Conservation (phyloP, 1,284 basidiomycete genomes). For the Cutaneotrichosporon cyanovorans region DNA sequence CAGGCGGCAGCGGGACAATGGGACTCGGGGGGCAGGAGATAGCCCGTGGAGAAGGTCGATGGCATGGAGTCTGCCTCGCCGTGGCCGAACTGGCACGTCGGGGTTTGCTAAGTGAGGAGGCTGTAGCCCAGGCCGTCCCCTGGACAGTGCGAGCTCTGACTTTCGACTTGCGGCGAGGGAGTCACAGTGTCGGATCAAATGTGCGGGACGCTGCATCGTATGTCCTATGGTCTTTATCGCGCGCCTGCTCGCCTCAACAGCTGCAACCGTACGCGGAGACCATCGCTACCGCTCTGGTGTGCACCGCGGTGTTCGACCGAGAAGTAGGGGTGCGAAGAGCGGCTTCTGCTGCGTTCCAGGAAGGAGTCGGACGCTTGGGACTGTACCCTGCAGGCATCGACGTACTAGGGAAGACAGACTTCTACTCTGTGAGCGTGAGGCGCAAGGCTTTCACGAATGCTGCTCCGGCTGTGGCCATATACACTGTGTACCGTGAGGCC, state of each 20-base stretch:
- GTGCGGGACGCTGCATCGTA: constrained; percentile 94
- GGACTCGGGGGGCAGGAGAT: constrained; percentile 53
- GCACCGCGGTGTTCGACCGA: constrained; percentile 79
- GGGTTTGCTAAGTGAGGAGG: constrained; percentile 57
- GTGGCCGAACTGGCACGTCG: constrained; percentile 86
- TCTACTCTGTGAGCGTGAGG: constrained; percentile 82
- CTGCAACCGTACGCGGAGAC: constrained; percentile 58
- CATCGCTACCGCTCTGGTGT: constrained; percentile 65
- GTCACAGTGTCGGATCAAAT: constrained; percentile 86
- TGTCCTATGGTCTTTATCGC: constrained; percentile 87
- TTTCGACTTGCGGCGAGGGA: constrained; percentile 85
- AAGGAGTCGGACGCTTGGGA: constrained; percentile 83
- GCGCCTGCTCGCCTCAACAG: constrained; percentile 59
- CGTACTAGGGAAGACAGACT: constrained; percentile 83
- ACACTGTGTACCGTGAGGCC: constrained; percentile 59
- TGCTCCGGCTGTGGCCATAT: constrained; percentile 74
- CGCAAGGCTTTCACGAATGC: constrained; percentile 75
- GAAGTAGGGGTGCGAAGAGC: constrained; percentile 94
- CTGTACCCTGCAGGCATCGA: constrained; percentile 91
- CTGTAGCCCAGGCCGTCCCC: constrained; percentile 58
- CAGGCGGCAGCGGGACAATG: constrained; percentile 52
- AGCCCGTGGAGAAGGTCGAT: constrained; percentile 72
- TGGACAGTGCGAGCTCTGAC: constrained; percentile 81
- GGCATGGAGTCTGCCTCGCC: constrained; percentile 92
- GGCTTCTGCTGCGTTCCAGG: constrained; percentile 95